Conservation (phyloP, 495 filamentous ascomycete genomes). For the Hypoxylon rickii region DNA sequence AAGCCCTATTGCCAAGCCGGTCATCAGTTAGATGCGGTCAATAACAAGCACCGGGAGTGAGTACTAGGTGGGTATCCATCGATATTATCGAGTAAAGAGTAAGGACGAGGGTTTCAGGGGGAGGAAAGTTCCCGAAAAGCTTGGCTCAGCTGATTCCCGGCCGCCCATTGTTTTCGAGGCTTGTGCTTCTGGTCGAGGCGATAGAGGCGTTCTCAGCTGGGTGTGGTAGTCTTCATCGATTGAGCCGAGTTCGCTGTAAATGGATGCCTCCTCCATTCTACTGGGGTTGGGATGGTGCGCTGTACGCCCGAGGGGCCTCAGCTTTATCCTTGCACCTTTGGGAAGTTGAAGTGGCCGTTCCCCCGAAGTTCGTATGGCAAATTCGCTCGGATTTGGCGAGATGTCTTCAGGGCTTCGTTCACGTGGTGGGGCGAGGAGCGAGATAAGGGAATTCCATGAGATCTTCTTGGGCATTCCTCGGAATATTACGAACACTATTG, state of each 20-base stretch:
- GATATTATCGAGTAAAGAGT: no score
- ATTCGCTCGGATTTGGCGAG: background rate
- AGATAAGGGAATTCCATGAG: background rate
- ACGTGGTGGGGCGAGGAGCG: background rate
- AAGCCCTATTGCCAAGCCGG: no score
- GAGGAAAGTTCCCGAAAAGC: no score
- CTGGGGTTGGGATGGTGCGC: background rate
- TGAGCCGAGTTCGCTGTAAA: background rate
- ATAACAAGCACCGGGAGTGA: no score
- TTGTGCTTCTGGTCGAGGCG: background rate
- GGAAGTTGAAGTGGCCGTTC: background rate
- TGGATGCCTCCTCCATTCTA: background rate
- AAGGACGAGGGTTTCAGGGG: no score
- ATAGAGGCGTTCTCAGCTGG: background rate
- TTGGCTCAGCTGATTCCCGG: no score
- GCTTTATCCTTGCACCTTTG: background rate
- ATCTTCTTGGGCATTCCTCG: background rate
- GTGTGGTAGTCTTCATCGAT: slow-evolving; percentile 4
- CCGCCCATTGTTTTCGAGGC: no score
- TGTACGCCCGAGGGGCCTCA: background rate
- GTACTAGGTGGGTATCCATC: no score
- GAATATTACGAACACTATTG: background rate
- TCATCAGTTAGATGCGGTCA: no score
- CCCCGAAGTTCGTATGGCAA: background rate
- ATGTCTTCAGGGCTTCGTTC: background rate